Conservation (phyloP, 1,284 basidiomycete genomes). For the Spongiforma sp. region DNA sequence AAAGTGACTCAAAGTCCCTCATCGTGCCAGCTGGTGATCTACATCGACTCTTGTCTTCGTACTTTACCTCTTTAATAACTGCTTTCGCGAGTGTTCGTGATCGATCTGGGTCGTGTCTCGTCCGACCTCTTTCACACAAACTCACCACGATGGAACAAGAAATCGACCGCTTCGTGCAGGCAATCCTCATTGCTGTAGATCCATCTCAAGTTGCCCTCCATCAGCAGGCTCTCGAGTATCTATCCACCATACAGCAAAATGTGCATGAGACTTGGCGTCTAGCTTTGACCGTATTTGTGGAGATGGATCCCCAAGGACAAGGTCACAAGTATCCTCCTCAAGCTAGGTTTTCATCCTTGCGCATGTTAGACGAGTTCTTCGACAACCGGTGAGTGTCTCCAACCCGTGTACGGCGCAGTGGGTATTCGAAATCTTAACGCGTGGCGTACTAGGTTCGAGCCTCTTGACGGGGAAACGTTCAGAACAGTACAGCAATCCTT, state of each 20-base stretch:
- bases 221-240: constrained; percentile 82
- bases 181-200: constrained; percentile 85
- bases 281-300: constrained; percentile 77
- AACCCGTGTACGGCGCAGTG: not conserved
- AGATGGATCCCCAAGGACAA: constrained; percentile 56
- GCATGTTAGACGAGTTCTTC: constrained; percentile 86
- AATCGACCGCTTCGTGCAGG: constrained; percentile 78
- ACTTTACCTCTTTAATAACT: no score
- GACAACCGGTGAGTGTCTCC: constrained; percentile 73
- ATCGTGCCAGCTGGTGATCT: no score
- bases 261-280: constrained; percentile 78
- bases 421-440: constrained; percentile 10
- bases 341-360: constrained; percentile 84
- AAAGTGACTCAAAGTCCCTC: constrained; percentile 17
- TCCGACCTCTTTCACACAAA: constrained; percentile 9
- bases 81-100: no score
- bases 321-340: constrained; percentile 71
- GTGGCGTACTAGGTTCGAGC: constrained; percentile 64
- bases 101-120: constrained; percentile 22
- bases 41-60: constrained; percentile 7
- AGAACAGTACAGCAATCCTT: constrained; percentile 71
- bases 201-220: constrained; percentile 71
- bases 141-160: constrained; percentile 65
- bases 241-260: constrained; percentile 80
- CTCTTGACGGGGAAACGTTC: constrained; percentile 72